Evolutionary conservation across 2,329 filamentous ascomycete genomes (phyloP), one percentile per base, ranked within the genome.

Genomic region (Fusarium anguioides): DNA sequence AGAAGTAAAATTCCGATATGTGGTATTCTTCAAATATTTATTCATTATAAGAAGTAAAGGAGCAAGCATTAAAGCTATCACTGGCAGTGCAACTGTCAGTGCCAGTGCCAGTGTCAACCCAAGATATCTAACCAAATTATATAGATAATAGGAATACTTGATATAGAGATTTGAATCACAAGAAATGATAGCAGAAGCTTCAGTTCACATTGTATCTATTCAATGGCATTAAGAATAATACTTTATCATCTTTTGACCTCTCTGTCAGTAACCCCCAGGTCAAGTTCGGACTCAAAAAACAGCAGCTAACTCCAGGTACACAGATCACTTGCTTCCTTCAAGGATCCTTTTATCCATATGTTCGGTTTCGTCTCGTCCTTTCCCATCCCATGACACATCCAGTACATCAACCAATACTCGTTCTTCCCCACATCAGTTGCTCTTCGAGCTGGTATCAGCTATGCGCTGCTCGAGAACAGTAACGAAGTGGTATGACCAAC

Each of bases 171-270:
- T 6, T 20, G 5, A 37, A 24, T 33, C 8, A 20, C 31, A 31
- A 26, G 9, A 14, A 29, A 29, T 29, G 14, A 17, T 14, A 37
- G 41, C 14, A 26, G 44, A 33, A 33, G 11, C 20, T 15, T 26
- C 35, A 37, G 33, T 51, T 55, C 65, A 49, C 55, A 31, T 61
- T 66, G 63, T 70, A 70, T 64, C 61, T 74, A 74, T 72, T 74
- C 70, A 74, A 72, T 68, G 49, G 60, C 62, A 72, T 70, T 61
- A 66, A 51, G 45, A 48, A 61, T 69, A 67, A 50, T 50, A 64
- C 58, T 64, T 60, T 55, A 46, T 59, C 52, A 18, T 60, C 66
- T 45, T 53, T 52, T 58, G 59, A 52, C 53, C 42, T 66, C 46
- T 53, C 47, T 47, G 56, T 37, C 33, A 46, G 24, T 40, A 56